Conservation (phyloP, 2,329 filamentous ascomycete genomes). For the Aspergillus flavus region DNA sequence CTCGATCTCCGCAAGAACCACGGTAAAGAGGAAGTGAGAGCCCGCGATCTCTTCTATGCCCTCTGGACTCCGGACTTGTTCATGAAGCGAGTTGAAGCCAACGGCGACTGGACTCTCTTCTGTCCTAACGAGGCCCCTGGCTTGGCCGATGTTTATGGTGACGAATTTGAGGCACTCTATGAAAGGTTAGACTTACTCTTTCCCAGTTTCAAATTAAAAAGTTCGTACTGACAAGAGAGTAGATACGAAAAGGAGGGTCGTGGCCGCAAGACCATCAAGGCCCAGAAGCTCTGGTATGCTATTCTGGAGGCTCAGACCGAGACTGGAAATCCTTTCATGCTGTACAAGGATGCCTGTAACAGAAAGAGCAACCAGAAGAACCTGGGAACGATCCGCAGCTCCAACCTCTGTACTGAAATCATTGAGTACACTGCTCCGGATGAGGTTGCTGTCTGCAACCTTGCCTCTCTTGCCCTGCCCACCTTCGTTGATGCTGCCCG, state of each 20-base stretch:
- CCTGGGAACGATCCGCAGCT: constrained; percentile 95
- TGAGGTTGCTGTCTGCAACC: constrained; percentile 97
- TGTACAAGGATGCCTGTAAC: constrained; percentile 99
- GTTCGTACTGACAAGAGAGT: constrained; percentile 10
- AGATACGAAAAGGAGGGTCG: constrained; percentile 86
- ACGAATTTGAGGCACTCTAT: constrained; percentile 95
- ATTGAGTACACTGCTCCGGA: constrained; percentile 96
- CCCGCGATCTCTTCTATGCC: constrained; percentile 95
- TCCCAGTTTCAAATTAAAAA: not conserved
- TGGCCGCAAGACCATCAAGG: constrained; percentile 88
- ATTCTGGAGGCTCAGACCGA: constrained; percentile 98
- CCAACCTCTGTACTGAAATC: constrained; percentile 98
- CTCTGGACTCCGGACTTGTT: constrained; percentile 99
- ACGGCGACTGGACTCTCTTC: constrained; percentile 96
- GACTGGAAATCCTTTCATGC: constrained; percentile 98
- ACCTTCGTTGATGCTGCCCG: constrained; percentile 85
- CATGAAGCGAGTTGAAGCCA: constrained; percentile 99
- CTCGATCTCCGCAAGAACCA: constrained; percentile 99
- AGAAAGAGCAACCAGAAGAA: constrained; percentile 99
- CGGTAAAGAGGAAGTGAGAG: constrained; percentile 96
- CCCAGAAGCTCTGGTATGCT: constrained; percentile 99
- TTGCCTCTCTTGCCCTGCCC: constrained; percentile 90
- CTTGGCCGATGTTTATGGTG: constrained; percentile 93
- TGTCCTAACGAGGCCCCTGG: constrained; percentile 96
- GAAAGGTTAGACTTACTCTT: constrained; percentile 53